A percentile compares a stretch with the other conserved stretches of the same genome.
Conservation (phyloP, 192 early-diverging fungal species). For the Spizellomyces punctatus region DNA sequence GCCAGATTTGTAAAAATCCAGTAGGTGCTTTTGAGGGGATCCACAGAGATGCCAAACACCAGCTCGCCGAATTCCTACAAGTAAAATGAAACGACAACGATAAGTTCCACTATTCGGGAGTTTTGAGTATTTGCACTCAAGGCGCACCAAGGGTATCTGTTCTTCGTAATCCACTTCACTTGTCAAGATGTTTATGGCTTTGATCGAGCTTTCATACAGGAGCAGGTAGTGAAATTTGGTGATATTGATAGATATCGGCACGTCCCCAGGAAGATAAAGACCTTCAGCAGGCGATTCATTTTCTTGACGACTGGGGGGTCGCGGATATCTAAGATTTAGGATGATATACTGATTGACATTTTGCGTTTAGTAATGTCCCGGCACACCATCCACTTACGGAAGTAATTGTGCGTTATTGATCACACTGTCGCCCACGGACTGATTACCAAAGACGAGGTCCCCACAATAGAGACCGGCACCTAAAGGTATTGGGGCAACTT, state of each 20-base stretch:
- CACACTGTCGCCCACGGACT: constrained; percentile 75
- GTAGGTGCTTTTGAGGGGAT: constrained; percentile 78
- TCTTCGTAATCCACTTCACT: constrained; percentile 85
- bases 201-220: constrained; percentile 75
- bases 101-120: not conserved
- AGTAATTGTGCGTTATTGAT: constrained; percentile 80
- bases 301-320: not conserved
- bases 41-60: constrained; percentile 71
- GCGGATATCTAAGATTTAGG: constrained; percentile 38
- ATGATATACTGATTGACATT: constrained; percentile 31
- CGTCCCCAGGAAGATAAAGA: constrained; percentile 37
- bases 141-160: constrained; percentile 64
- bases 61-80: constrained; percentile 60
- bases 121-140: constrained; percentile 2
- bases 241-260: constrained; percentile 76
- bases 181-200: constrained; percentile 80
- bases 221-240: constrained; percentile 90
- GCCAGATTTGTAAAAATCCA: constrained; percentile 88
- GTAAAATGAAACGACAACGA: not conserved
- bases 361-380: constrained; percentile 4
- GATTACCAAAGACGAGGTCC: constrained; percentile 73
- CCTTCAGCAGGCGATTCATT: not conserved
- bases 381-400: constrained; percentile 55
- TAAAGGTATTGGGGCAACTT: constrained; percentile 6
- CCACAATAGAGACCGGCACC: constrained; percentile 88